Evolutionary conservation across 108 stramenopile species (phyloP).

Genomic region (Fragilaria crotonensis): DNA sequence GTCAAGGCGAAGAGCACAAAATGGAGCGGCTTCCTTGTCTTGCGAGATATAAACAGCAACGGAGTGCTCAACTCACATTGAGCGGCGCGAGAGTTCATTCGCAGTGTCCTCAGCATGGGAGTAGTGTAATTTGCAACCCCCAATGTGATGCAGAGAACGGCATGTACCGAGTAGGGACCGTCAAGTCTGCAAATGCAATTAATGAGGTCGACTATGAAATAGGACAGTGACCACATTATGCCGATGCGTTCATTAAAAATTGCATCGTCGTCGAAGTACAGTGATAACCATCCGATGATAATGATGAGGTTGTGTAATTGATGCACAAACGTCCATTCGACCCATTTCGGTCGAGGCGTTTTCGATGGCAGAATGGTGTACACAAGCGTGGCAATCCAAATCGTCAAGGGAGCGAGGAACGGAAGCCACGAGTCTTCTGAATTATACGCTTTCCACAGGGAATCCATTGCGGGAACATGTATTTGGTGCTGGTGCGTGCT

Average conservation of each 20-base stretch:
- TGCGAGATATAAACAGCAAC: constrained; percentile 18
- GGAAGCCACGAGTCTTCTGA: constrained; percentile 11
- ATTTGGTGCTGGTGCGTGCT: no score
- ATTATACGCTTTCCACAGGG: constrained; percentile 9
- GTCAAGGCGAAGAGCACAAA: constrained; percentile 29
- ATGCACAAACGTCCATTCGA: constrained; percentile 20
- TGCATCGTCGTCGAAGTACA: constrained; percentile 24
- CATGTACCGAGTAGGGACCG: constrained; percentile 18
- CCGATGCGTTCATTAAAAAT: constrained; percentile 33
- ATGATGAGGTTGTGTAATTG: constrained; percentile 28
- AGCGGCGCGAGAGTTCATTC: constrained; percentile 31
- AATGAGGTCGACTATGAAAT: constrained; percentile 29
- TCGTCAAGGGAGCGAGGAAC: constrained; percentile 13
- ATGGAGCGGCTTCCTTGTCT: constrained; percentile 19
- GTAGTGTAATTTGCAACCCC: constrained; percentile 13
- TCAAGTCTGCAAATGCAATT: constrained; percentile 16
- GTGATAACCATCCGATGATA: constrained; percentile 6
- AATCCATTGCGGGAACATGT: no score
- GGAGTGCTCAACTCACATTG: constrained; percentile 20
- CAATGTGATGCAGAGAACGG: constrained; percentile 15
- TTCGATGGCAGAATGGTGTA: constrained; percentile 1
- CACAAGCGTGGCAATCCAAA: constrained; percentile 17
- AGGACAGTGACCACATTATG: constrained; percentile 27
- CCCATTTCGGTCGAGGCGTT: constrained; percentile 1
- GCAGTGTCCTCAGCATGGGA: constrained; percentile 18